These are phyloP conservation scores for Cryptosporidium tyzzeri DNA, from an alignment of 169 alveolate genomes.

Conservation along the genomic window DNA sequence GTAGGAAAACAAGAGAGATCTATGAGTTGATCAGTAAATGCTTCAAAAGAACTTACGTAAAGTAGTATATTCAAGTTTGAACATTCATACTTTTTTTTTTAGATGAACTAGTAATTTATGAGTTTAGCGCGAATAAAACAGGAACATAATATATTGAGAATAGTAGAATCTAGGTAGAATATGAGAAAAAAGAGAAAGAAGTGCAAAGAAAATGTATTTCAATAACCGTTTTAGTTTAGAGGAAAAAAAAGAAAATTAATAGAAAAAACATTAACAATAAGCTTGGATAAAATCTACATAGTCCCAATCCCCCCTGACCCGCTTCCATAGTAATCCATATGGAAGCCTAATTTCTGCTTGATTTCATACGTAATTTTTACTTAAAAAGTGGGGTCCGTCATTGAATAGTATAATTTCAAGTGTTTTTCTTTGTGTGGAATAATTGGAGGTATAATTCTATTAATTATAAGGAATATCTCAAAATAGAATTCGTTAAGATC, in stretches of 20 bases:
- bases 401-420: constrained; percentile 59
- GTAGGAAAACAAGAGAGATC: not conserved
- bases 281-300: not conserved
- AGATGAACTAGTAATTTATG: not conserved
- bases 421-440: constrained; percentile 70
- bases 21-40: not conserved
- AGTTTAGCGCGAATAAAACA: not conserved
- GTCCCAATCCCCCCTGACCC: constrained; percentile 73
- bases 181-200: not conserved
- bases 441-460: constrained; percentile 48
- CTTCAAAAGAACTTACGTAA: not conserved
- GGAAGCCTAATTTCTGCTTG: constrained; percentile 69
- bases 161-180: not conserved
- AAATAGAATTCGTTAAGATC: constrained; percentile 8
- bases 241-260: not conserved
- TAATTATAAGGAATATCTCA: constrained; percentile 48
- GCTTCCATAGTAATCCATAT: constrained; percentile 72
- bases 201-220: not conserved
- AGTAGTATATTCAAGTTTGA: not conserved
- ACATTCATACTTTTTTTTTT: not conserved
- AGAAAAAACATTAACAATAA: not conserved
- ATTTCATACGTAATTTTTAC: constrained; percentile 76
- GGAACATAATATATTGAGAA: not conserved
- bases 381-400: constrained; percentile 77
- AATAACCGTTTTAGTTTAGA: not conserved